phyloP scores from a whole-genome alignment of 306 rosid species.

The Lathyrus oleraceus region DNA sequence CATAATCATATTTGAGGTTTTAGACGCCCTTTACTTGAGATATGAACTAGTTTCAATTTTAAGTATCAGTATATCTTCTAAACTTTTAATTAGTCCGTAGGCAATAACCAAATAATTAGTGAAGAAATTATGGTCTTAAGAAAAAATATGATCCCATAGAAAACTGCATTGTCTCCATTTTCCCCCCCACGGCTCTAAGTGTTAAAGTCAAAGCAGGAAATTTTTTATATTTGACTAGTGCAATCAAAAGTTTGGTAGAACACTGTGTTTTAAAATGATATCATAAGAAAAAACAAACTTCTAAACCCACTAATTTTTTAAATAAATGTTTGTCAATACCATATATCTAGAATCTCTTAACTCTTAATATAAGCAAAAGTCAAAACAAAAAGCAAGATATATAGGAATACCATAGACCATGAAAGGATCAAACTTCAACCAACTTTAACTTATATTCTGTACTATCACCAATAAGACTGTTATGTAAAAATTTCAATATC shows the following conservation, averaged over 20 bases:
- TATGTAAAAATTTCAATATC: slow-evolving; percentile 1
- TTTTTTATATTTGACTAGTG: neutral
- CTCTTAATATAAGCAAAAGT: neutral
- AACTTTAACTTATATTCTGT: neutral
- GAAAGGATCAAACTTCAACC: neutral
- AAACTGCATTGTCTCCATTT: neutral
- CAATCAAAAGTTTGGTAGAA: neutral
- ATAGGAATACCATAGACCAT: slow-evolving; percentile 11
- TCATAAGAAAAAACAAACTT: slow-evolving; percentile 3
- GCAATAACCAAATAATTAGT: slow-evolving; percentile 19
- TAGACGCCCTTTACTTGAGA: slow-evolving; percentile 12
- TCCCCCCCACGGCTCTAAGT: neutral
- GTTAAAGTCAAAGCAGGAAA: neutral
- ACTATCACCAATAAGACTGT: neutral
- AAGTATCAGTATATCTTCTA: neutral
- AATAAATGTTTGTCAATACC: neutral
- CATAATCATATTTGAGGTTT: neutral
- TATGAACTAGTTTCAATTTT: slow-evolving; percentile 23
- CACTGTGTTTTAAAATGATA: slow-evolving; percentile 1
- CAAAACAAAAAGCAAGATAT: slow-evolving; percentile 8
- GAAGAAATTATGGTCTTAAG: slow-evolving; percentile 4
- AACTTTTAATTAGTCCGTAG: neutral
- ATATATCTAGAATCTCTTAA: neutral
- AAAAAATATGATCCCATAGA: slow-evolving; percentile 10
- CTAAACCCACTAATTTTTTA: neutral